Percentiles rank a stretch among this genome's conserved stretches.
Conservation (phyloP, 495 filamentous ascomycete species). For the Lichenothelia convexa region DNA sequence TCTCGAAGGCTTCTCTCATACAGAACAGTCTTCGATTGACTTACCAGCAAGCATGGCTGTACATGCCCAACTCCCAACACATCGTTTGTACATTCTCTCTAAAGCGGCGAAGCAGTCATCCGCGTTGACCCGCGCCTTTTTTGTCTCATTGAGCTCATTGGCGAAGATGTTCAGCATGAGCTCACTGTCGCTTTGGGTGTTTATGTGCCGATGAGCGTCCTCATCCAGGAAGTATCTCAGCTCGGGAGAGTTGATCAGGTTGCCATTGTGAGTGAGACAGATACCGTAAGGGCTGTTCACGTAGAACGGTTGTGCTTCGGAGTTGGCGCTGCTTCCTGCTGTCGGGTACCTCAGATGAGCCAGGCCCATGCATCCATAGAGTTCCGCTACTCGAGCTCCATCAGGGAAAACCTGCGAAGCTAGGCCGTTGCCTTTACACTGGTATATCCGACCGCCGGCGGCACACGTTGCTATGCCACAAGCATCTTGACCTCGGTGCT, state of each 20-base stretch:
- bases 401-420: slow-evolving; percentile 75
- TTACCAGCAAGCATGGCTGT: slow-evolving; percentile 80
- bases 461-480: slow-evolving; percentile 73
- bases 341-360: slow-evolving; percentile 85
- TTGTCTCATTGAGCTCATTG: slow-evolving; percentile 83
- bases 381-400: slow-evolving; percentile 53
- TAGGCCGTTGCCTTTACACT: slow-evolving; percentile 86
- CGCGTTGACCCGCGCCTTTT: slow-evolving; percentile 82
- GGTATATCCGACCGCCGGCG: slow-evolving; percentile 62
- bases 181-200: slow-evolving; percentile 91
- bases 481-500: slow-evolving; percentile 80
- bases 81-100: slow-evolving; percentile 54
- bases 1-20: too few species aligned
- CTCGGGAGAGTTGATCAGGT: slow-evolving; percentile 80
- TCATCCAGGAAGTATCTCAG: slow-evolving; percentile 64
- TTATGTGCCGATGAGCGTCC: slow-evolving; percentile 87
- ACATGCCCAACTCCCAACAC: slow-evolving; percentile 72
- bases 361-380: slow-evolving; percentile 80
- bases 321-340: slow-evolving; percentile 65
- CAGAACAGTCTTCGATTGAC: slow-evolving; percentile 2
- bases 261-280: slow-evolving; percentile 62
- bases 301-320: slow-evolving; percentile 79
- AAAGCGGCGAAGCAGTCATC: slow-evolving; percentile 76
- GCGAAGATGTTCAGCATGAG: slow-evolving; percentile 92
- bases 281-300: slow-evolving; percentile 82